These are phyloP conservation scores for Pinus albicaulis DNA, from an alignment of 75 land plant species.

Conservation along the genomic window DNA sequence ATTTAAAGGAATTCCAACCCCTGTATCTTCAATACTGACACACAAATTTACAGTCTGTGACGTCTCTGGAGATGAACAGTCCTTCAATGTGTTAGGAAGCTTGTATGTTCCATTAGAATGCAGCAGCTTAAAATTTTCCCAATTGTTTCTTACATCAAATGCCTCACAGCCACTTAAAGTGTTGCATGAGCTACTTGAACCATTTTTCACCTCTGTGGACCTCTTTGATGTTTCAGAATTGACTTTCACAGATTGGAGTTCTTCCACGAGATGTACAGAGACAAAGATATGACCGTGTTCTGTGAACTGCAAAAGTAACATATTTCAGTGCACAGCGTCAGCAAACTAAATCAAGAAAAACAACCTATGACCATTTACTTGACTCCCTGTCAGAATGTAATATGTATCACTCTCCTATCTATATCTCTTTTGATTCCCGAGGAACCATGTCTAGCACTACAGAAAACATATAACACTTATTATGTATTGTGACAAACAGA, in stretches of 20 bases:
- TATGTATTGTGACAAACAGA: not conserved
- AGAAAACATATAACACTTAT: not conserved
- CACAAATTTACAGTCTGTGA: conserved; percentile 55
- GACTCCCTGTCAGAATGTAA: not conserved
- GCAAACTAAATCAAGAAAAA: not conserved
- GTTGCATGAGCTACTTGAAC: conserved; percentile 20
- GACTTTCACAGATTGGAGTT: conserved; percentile 31
- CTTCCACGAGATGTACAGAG: conserved; percentile 82
- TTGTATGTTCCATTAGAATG: conserved; percentile 23
- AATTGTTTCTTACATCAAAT: conserved; percentile 67
- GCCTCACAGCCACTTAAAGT: conserved; percentile 83
- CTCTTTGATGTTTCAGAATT: conserved; percentile 24
- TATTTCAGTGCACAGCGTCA: not conserved
- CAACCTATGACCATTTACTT: not conserved
- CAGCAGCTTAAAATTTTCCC: conserved; percentile 55
- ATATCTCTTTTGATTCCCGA: not conserved
- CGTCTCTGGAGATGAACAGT: conserved; percentile 8
- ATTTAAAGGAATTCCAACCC: conserved; percentile 80
- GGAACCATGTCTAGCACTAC: not conserved
- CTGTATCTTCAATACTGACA: conserved; percentile 91
- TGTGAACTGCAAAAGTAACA: conserved; percentile 70
- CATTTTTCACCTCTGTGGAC: conserved; percentile 10
- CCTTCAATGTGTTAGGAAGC: conserved; percentile 1
- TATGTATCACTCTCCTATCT: not conserved
- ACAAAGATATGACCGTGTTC: conserved; percentile 88